A percentile compares a stretch with the other conserved stretches of the same genome.
Conservation (phyloP, 2,329 filamentous ascomycete genomes). For the Nemania sp. region DNA sequence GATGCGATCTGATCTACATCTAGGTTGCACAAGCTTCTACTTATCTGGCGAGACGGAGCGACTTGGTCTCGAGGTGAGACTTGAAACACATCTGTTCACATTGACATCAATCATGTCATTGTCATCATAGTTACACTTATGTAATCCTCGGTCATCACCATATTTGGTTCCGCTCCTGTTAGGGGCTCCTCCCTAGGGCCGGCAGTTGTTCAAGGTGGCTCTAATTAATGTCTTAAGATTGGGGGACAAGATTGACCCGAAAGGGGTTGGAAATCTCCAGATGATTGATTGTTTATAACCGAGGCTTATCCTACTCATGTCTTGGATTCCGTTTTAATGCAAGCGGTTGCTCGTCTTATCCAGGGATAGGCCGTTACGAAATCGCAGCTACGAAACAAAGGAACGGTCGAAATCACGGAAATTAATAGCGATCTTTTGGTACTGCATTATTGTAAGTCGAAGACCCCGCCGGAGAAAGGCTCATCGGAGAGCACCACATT, state of each 20-base stretch:
- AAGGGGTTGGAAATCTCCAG: background rate
- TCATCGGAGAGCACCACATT: too few relatives aligned
- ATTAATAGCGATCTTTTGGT: too few relatives aligned
- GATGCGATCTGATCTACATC: background rate
- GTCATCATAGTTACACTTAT: slow-evolving; percentile 29
- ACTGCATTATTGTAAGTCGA: too few relatives aligned
- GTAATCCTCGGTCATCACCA: slow-evolving; percentile 37
- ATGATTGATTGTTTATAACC: too few relatives aligned
- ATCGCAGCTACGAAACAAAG: too few relatives aligned
- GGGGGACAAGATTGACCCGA: slow-evolving; percentile 34
- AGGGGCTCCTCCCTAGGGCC: slow-evolving; percentile 1
- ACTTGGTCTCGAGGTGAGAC: background rate
- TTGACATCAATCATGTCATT: too few relatives aligned
- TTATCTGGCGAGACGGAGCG: slow-evolving; percentile 1
- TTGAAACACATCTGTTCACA: background rate
- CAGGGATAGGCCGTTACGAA: too few relatives aligned
- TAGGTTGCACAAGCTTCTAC: slow-evolving; percentile 1
- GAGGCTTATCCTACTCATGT: too few relatives aligned
- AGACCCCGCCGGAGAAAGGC: too few relatives aligned
- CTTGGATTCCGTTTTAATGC: too few relatives aligned
- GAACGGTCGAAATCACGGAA: too few relatives aligned
- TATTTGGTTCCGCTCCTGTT: slow-evolving; percentile 11
- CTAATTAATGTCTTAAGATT: background rate
- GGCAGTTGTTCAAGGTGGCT: slow-evolving; percentile 31
- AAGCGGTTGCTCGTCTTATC: too few relatives aligned